Evolutionary conservation across 208 protist genomes (phyloP), one percentile per base, ranked within the genome.

Genomic region (Leishmania aethiopica): DNA sequence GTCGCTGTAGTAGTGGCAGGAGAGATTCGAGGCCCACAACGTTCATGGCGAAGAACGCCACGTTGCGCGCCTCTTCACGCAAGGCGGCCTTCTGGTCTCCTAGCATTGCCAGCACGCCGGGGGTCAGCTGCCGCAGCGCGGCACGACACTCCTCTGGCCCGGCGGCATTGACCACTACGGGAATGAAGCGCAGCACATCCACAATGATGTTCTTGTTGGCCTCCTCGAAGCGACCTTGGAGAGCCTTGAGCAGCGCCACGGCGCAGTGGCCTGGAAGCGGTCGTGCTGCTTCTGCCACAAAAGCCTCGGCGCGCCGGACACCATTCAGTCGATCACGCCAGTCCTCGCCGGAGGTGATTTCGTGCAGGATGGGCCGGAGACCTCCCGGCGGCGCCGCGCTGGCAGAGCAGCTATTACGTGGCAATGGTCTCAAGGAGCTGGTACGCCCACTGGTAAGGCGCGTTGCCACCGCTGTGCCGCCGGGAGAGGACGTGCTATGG

Each of bases 161-260:
- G 19, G 81, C 91, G 19, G 87, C 86, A 47, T 92, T 87, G 19
- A 94, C 90, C 13, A 98, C 89, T 1, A 91, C 74, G 3, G 87
- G 81, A 66, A 96, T 89, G 32, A 86, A 85, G n/a, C 91, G 87
- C 28, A 98, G 86, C 11, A 96, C 95, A 64, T 98, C 95, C 78
- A 95, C 89, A 3, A 98, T 89, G 70, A 98, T 87, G 79, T 98
- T 98, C 75, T 96, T 96, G 81, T 96, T 98, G 6, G 89, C 79
- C 76, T 98, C 95, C 42, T 92, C 92, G 75, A 98, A 90, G 35
- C 95, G 93, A 57, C 80, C 89, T 55, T 89, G 82, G 28, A 96
- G 86, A 0, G 92, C 89, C 47, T 90, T 89, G 37, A 98, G 82
- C 7, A 96, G 57, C 49, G 91, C 84, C 0, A 67, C 79, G 37